Evolutionary conservation across 257 asterid genomes (phyloP).

Genomic region (Ocimum tenuiflorum): DNA sequence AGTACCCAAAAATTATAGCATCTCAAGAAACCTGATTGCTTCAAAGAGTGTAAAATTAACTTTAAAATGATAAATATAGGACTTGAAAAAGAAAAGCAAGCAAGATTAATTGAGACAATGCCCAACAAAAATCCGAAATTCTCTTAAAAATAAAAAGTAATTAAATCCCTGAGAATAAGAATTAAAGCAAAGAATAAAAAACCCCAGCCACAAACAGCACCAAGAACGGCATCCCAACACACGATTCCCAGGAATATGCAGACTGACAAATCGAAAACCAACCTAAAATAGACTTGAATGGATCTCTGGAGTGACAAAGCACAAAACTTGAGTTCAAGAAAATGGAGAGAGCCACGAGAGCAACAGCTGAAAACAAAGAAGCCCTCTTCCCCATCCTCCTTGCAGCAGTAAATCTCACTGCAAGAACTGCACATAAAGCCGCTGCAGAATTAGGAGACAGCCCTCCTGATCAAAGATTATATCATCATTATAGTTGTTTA

Average conservation of each 20-base stretch:
- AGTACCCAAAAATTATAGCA: background rate
- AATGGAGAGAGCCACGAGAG: constrained; percentile 30
- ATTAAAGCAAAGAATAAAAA: constrained; percentile 10
- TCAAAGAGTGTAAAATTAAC: background rate
- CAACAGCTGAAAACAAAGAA: constrained; percentile 20
- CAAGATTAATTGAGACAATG: background rate
- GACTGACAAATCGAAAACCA: constrained; percentile 15
- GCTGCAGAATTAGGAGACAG: constrained; percentile 20
- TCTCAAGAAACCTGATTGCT: background rate
- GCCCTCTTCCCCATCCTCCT: constrained; percentile 35
- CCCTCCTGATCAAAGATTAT: constrained; percentile 25
- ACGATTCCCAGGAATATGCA: constrained; percentile 16
- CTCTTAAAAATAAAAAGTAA: background rate
- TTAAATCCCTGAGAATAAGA: constrained; percentile 1
- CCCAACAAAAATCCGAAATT: background rate
- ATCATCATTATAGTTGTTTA: constrained; percentile 3
- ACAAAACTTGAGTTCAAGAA: constrained; percentile 30
- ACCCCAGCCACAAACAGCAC: constrained; percentile 22
- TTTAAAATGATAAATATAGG: background rate
- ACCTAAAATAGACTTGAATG: constrained; percentile 55
- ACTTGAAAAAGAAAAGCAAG: background rate
- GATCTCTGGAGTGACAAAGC: constrained; percentile 39
- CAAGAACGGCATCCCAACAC: constrained; percentile 8
- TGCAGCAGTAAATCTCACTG: constrained; percentile 38
- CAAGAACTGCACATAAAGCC: constrained; percentile 28